Percentiles rank a stretch among this genome's conserved stretches.
phyloP scores from a whole-genome alignment of 2,329 filamentous ascomycete genomes.

The Nemania sp. region DNA sequence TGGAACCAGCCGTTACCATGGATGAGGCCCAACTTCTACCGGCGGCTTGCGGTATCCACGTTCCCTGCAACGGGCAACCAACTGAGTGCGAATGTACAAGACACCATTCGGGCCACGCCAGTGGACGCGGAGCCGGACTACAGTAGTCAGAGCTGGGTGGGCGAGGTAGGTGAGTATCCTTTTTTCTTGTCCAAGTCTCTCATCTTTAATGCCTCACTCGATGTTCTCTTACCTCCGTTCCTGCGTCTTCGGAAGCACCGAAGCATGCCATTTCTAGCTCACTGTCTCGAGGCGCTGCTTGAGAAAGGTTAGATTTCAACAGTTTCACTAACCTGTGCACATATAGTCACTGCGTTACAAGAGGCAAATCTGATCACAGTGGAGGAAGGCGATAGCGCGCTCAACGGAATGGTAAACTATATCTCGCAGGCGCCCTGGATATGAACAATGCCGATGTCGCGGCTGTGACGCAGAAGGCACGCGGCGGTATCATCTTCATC shows the following conservation, averaged over 20 bases:
- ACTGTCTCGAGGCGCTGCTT: background rate
- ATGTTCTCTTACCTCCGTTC: background rate
- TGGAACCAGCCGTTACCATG: slow-evolving; percentile 34
- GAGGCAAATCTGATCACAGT: slow-evolving; percentile 36
- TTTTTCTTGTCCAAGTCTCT: background rate
- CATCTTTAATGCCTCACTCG: background rate
- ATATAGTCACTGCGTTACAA: slow-evolving; percentile 33
- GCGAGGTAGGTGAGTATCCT: slow-evolving; percentile 31
- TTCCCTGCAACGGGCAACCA: slow-evolving; percentile 29
- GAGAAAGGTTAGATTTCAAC: background rate
- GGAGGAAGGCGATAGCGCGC: slow-evolving; percentile 37
- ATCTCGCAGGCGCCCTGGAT: slow-evolving; percentile 38
- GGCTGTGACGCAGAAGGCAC: background rate
- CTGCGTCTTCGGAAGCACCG: background rate
- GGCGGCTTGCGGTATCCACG: slow-evolving; percentile 35
- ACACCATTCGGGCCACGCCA: slow-evolving; percentile 32
- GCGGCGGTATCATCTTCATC: background rate
- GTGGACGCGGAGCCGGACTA: slow-evolving; percentile 36
- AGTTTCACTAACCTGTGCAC: slow-evolving; percentile 11
- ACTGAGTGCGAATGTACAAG: slow-evolving; percentile 31
- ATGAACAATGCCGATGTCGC: background rate
- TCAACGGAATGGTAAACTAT: slow-evolving; percentile 38
- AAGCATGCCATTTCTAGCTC: background rate
- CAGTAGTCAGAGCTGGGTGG: slow-evolving; percentile 37
- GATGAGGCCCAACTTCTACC: slow-evolving; percentile 35